Conservation (phyloP, 2,329 filamentous ascomycete species). For the Fusarium sp. region DNA sequence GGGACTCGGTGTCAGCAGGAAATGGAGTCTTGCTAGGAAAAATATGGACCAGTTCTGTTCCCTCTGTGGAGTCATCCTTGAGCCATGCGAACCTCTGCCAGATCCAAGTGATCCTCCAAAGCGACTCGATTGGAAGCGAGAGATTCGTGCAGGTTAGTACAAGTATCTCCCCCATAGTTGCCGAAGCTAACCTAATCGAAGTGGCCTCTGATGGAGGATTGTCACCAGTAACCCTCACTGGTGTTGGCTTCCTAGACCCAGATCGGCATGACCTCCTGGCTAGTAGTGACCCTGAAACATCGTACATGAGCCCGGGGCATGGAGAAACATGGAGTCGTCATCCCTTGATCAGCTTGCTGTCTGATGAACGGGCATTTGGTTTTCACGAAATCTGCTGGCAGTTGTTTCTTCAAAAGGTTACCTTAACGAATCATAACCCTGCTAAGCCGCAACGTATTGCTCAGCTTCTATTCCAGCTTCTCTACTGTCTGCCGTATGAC, state of each 20-base stretch:
- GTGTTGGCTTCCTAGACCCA: not conserved
- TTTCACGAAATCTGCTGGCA: not conserved
- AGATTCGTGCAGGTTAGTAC: not conserved
- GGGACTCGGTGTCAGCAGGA: too few species aligned
- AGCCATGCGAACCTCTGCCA: not conserved
- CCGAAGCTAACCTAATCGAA: rapidly evolving
- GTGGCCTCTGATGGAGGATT: not conserved
- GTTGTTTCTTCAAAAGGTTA: not conserved
- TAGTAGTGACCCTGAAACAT: not conserved
- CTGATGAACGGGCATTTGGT: not conserved
- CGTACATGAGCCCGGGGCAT: not conserved
- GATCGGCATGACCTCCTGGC: not conserved
- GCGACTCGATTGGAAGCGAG: not conserved
- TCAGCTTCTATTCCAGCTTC: not conserved
- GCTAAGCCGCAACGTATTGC: not conserved
- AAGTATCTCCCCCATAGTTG: rapidly evolving
- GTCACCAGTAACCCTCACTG: not conserved
- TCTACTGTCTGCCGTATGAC: not conserved
- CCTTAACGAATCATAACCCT: not conserved
- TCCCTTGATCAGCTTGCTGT: too few species aligned
- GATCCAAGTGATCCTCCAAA: not conserved
- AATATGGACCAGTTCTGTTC: not conserved
- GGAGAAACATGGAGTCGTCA: not conserved
- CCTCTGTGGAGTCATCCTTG: not conserved
- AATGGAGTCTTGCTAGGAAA: too few species aligned